A percentile compares a stretch with the other conserved stretches of the same genome.
Evolutionary conservation across 179 eudicot species (phyloP).

Genomic region (Camellia oleifera): DNA sequence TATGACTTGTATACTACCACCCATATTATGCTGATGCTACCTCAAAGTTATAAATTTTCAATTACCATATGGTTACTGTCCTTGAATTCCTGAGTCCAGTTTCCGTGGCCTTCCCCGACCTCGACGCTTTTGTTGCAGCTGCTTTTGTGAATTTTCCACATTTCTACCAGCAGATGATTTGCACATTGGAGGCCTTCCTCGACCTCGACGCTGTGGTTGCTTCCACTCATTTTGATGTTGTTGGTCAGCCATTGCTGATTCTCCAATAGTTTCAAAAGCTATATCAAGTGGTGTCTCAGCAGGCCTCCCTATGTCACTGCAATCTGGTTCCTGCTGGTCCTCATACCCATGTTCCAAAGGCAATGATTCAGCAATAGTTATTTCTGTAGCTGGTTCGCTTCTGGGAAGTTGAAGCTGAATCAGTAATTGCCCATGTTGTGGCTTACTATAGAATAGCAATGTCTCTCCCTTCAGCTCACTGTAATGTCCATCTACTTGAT

Average conservation of each 20-base stretch:
- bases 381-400: background rate
- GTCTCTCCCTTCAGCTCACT: background rate
- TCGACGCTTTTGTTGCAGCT: constrained; percentile 13
- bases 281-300: background rate
- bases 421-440: background rate
- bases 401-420: background rate
- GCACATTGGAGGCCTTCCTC: constrained; percentile 3
- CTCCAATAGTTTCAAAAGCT: background rate
- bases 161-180: constrained; percentile 4
- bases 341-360: constrained; percentile 1
- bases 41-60: constrained; percentile 5
- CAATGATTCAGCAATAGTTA: background rate
- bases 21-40: background rate
- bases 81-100: background rate
- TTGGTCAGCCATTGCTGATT: background rate
- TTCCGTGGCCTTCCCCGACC: constrained; percentile 15
- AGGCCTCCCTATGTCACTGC: background rate
- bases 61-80: background rate
- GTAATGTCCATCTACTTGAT: background rate
- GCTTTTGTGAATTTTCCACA: background rate
- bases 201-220: background rate
- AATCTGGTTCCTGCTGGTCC: constrained; percentile 2
- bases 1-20: background rate
- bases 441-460: background rate
- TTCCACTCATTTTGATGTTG: background rate